Percentiles rank a stretch among this genome's conserved stretches.
phyloP scores from a whole-genome alignment of 257 asterid genomes.

The Misopates orontium region DNA sequence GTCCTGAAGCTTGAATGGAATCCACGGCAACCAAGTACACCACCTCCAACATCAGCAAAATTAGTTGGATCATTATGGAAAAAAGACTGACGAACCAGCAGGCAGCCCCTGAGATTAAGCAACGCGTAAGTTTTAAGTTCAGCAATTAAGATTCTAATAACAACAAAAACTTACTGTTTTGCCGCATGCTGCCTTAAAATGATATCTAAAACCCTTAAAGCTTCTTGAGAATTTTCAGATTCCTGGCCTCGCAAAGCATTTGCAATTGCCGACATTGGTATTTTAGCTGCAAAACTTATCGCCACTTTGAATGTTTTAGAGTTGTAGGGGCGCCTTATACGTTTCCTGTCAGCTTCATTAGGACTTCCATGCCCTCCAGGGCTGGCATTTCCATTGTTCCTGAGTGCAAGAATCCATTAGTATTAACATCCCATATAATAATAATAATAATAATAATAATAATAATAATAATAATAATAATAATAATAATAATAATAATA shows the following conservation, averaged over 20 bases:
- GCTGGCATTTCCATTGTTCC: constrained; percentile 70
- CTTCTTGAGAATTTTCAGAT: constrained; percentile 77
- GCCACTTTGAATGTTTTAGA: constrained; percentile 81
- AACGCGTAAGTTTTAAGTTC: constrained; percentile 3
- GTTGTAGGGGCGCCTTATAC: constrained; percentile 61
- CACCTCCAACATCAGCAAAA: constrained; percentile 84
- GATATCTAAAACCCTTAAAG: constrained; percentile 78
- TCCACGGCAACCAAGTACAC: constrained; percentile 85
- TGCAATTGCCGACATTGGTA: constrained; percentile 76
- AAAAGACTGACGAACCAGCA: constrained; percentile 78
- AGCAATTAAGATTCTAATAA: neutral
- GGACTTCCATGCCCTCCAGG: constrained; percentile 59
- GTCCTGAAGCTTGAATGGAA: constrained; percentile 88
- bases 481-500: no score
- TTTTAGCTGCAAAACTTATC: constrained; percentile 76
- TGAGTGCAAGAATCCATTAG: constrained; percentile 20
- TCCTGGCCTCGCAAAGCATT: constrained; percentile 87
- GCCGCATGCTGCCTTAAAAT: constrained; percentile 92
- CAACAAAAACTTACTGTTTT: constrained; percentile 59
- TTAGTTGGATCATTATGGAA: constrained; percentile 65
- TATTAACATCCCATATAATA: no score
- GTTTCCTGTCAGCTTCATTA: constrained; percentile 58
- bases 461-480: no score
- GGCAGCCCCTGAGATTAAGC: constrained; percentile 66
- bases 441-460: no score